phyloP scores from a whole-genome alignment of 495 filamentous ascomycete species.

The Cercophora newfieldiana region DNA sequence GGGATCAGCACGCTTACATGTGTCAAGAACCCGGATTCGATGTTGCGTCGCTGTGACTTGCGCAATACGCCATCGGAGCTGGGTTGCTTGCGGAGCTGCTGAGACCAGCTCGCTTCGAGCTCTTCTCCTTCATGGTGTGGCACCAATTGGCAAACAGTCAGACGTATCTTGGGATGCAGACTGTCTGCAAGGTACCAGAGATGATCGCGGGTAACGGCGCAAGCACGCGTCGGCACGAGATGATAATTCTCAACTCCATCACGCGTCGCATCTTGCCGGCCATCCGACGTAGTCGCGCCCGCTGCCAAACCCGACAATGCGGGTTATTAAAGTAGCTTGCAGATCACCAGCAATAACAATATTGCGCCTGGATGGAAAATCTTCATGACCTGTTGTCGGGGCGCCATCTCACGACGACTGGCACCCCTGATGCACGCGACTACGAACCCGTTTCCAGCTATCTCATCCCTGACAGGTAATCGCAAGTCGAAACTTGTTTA shows the following conservation, averaged over 20 bases:
- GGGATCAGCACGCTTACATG: background rate
- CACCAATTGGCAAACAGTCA: background rate
- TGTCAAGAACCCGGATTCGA: background rate
- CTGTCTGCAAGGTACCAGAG: background rate
- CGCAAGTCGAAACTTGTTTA: background rate
- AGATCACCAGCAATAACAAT: background rate
- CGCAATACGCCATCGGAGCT: background rate
- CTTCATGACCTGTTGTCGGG: too few relatives aligned
- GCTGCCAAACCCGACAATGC: background rate
- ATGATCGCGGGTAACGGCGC: background rate
- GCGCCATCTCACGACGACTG: too few relatives aligned
- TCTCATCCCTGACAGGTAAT: too few relatives aligned
- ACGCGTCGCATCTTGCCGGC: background rate
- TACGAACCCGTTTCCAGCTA: background rate
- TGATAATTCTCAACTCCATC: background rate
- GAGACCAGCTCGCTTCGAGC: too few relatives aligned
- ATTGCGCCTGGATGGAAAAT: background rate
- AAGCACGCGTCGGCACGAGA: background rate
- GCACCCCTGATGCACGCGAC: background rate
- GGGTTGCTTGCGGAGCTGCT: too few relatives aligned
- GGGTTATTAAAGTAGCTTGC: slow-evolving; percentile 1
- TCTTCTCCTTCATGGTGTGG: background rate
- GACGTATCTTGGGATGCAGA: background rate
- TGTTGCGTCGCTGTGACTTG: background rate
- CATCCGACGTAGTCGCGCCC: background rate